Conservation (phyloP, 371 early-diverging fungal genomes). For the Enterocytospora artemiae region DNA sequence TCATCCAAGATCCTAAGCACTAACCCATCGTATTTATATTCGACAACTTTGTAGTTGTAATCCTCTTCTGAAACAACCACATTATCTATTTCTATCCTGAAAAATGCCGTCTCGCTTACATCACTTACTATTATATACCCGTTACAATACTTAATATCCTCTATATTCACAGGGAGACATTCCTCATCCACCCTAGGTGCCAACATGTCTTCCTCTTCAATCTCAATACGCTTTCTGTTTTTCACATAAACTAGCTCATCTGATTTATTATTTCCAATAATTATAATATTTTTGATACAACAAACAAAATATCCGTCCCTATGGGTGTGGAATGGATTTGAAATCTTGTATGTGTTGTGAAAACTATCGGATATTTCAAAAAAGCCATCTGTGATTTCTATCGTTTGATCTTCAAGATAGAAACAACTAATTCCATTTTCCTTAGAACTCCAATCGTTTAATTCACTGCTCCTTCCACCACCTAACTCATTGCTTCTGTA, state of each 20-base stretch:
- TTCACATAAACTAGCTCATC: slow-evolving; percentile 2
- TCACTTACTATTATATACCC: not conserved
- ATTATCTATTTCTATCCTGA: not conserved
- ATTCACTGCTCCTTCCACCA: not conserved
- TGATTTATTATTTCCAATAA: not conserved
- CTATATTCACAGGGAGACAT: not conserved
- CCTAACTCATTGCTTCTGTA: not conserved
- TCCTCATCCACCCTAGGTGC: not conserved
- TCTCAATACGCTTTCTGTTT: not conserved
- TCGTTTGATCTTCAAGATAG: not conserved
- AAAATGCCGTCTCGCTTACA: not conserved
- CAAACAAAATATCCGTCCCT: not conserved
- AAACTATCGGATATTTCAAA: not conserved
- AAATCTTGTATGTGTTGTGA: not conserved
- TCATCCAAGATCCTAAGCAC: no score
- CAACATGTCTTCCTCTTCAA: not conserved
- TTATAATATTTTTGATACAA: not conserved
- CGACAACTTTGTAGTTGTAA: no score
- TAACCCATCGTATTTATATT: no score
- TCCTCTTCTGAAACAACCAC: no score
- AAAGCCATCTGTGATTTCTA: no score
- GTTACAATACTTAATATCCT: not conserved
- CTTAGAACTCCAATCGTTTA: not conserved
- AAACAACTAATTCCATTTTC: not conserved
- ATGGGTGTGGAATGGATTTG: not conserved